Conservation (phyloP, 2,329 filamentous ascomycete species). For the Xylariaceae sp. region DNA sequence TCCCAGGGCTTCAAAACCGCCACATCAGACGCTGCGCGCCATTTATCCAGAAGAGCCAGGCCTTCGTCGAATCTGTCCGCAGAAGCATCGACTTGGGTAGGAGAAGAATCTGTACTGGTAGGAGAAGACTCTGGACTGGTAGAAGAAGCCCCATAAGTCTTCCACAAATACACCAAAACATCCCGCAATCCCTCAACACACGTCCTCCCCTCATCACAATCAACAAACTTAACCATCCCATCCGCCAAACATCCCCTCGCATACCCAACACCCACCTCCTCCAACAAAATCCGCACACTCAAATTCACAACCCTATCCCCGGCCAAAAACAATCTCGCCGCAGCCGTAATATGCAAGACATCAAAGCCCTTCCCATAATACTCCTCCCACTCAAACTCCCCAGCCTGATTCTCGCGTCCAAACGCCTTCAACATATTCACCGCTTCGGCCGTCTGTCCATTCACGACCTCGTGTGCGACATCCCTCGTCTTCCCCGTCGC, state of each 20-base stretch:
- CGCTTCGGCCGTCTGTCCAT: conserved; percentile 61
- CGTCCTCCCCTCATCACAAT: no score
- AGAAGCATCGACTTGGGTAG: no score
- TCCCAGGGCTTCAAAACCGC: conserved; percentile 40
- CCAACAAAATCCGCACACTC: conserved; percentile 46
- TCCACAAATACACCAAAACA: no score
- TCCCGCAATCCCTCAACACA: no score
- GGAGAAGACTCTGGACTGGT: no score
- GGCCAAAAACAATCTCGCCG: conserved; percentile 48
- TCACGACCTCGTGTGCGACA: conserved; percentile 59
- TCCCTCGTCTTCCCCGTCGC: conserved; percentile 62
- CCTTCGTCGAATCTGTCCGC: conserved; percentile 17
- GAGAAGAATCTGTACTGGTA: no score
- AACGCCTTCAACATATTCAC: conserved; percentile 72
- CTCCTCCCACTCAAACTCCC: conserved; percentile 66
- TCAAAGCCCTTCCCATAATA: conserved; percentile 80
- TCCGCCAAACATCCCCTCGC: no score
- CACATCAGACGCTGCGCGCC: conserved; percentile 27
- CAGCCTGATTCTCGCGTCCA: conserved; percentile 73
- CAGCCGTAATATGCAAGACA: conserved; percentile 61
- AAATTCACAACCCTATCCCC: conserved; percentile 44
- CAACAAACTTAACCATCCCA: no score
- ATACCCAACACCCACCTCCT: conserved; percentile 36
- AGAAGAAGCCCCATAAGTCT: no score
- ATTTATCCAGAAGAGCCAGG: conserved; percentile 35